phyloP scores from a whole-genome alignment of 805 yeast genomes.

The Spathaspora arborariae region DNA sequence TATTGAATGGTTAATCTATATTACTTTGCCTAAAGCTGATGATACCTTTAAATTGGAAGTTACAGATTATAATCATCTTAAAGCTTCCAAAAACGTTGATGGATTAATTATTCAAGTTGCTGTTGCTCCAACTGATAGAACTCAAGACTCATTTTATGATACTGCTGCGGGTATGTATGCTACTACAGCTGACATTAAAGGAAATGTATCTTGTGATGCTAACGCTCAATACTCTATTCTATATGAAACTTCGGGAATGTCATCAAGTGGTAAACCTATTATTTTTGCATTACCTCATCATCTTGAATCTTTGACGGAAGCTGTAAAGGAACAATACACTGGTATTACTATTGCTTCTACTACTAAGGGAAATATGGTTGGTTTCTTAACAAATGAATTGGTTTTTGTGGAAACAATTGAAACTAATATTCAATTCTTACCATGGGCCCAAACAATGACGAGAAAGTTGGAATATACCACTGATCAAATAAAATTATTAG shows the following conservation, averaged over 20 bases:
- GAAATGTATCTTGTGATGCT: constrained; percentile 42
- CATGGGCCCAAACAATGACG: constrained; percentile 37
- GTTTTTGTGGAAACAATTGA: constrained; percentile 37
- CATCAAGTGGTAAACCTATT: constrained; percentile 43
- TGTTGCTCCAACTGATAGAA: constrained; percentile 22
- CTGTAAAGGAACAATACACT: constrained; percentile 28
- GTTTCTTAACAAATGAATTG: constrained; percentile 37
- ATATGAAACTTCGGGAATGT: constrained; percentile 49
- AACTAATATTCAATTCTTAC: constrained; percentile 40
- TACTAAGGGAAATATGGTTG: constrained; percentile 50
- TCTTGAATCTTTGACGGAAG: constrained; percentile 29
- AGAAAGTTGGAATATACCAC: constrained; percentile 33
- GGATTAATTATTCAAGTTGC: constrained; percentile 43
- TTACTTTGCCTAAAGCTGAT: constrained; percentile 36
- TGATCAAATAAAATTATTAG: constrained; percentile 41
- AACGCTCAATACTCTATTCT: constrained; percentile 45
- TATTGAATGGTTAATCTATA: constrained; percentile 66
- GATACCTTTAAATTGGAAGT: constrained; percentile 26
- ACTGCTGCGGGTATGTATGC: constrained; percentile 67
- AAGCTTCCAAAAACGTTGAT: constrained; percentile 40
- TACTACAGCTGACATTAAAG: constrained; percentile 44
- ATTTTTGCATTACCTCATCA: constrained; percentile 56
- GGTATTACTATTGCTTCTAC: constrained; percentile 44
- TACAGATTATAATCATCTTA: constrained; percentile 34
- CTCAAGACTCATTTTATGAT: constrained; percentile 48